Evolutionary conservation across 345 rosid genomes (phyloP).

Genomic region (Luvunga scandens): DNA sequence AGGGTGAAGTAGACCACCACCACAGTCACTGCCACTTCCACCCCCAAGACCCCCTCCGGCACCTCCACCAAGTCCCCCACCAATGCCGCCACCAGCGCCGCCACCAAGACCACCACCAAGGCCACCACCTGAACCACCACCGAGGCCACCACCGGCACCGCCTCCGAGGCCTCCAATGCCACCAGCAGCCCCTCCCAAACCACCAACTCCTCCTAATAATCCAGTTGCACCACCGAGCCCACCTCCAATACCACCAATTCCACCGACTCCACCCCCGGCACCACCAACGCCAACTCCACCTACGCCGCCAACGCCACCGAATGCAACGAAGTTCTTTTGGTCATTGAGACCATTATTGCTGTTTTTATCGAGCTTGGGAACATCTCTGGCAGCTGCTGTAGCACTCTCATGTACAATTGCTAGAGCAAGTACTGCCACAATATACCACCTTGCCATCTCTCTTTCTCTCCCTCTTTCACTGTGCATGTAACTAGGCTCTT

Average conservation of each 20-base stretch:
- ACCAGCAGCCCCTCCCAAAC: constrained; percentile 17
- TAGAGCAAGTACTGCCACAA: constrained; percentile 11
- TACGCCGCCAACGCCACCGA: constrained; percentile 54
- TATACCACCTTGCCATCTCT: constrained; percentile 22
- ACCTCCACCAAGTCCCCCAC: constrained; percentile 3
- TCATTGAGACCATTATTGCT: constrained; percentile 46
- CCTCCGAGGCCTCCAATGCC: constrained; percentile 35
- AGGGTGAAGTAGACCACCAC: constrained; percentile 7
- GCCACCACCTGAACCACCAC: neutral
- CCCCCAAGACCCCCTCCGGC: neutral
- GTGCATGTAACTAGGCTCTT: neutral
- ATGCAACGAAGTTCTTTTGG: constrained; percentile 52
- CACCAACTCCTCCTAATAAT: constrained; percentile 24
- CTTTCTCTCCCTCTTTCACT: neutral
- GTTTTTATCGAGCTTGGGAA: constrained; percentile 34
- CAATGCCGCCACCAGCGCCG: neutral
- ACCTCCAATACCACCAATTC: constrained; percentile 26
- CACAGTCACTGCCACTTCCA: constrained; percentile 3
- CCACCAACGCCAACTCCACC: constrained; percentile 28
- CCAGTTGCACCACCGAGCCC: constrained; percentile 15
- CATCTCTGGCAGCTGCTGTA: constrained; percentile 38
- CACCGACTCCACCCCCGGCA: constrained; percentile 13
- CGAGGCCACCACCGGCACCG: neutral
- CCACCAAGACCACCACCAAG: neutral
- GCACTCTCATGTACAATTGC: constrained; percentile 15